These are phyloP conservation scores for Monilinia aucupariae DNA, from an alignment of 2,329 filamentous ascomycete genomes.

Conservation along the genomic window DNA sequence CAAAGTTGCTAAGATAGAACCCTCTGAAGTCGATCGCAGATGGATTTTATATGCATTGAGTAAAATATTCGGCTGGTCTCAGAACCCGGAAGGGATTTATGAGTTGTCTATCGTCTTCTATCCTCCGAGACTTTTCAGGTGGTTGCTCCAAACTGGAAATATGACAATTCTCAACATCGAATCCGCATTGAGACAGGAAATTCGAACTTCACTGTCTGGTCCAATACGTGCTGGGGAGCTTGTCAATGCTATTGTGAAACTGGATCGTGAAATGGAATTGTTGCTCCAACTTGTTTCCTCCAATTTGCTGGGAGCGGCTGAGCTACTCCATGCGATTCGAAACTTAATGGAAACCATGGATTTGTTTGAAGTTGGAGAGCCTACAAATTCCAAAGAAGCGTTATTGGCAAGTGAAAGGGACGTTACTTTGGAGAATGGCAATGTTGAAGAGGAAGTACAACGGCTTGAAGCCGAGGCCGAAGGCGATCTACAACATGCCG, in stretches of 20 bases:
- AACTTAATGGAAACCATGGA: slow-evolving; percentile 66
- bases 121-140: slow-evolving; percentile 49
- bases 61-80: slow-evolving; percentile 41
- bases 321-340: slow-evolving; percentile 62
- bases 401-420: slow-evolving; percentile 30
- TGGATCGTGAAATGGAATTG: slow-evolving; percentile 64
- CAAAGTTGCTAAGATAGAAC: slow-evolving; percentile 36
- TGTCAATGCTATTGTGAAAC: slow-evolving; percentile 54
- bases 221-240: slow-evolving; percentile 55
- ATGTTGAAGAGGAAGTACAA: slow-evolving; percentile 39
- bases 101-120: slow-evolving; percentile 41
- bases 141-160: slow-evolving; percentile 56
- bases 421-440: slow-evolving; percentile 16
- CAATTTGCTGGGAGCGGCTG: slow-evolving; percentile 59
- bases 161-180: slow-evolving; percentile 54
- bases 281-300: slow-evolving; percentile 60
- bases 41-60: slow-evolving; percentile 54
- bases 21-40: slow-evolving; percentile 55
- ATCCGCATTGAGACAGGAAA: slow-evolving; percentile 49
- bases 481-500: slow-evolving; percentile 61
- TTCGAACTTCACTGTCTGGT: slow-evolving; percentile 35
- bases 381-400: slow-evolving; percentile 23
- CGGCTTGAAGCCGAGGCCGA: slow-evolving; percentile 56
- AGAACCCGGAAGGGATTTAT: slow-evolving; percentile 18
- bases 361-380: slow-evolving; percentile 35